Conservation (phyloP, 495 filamentous ascomycete species). For the Aspergillus bertholletiae region DNA sequence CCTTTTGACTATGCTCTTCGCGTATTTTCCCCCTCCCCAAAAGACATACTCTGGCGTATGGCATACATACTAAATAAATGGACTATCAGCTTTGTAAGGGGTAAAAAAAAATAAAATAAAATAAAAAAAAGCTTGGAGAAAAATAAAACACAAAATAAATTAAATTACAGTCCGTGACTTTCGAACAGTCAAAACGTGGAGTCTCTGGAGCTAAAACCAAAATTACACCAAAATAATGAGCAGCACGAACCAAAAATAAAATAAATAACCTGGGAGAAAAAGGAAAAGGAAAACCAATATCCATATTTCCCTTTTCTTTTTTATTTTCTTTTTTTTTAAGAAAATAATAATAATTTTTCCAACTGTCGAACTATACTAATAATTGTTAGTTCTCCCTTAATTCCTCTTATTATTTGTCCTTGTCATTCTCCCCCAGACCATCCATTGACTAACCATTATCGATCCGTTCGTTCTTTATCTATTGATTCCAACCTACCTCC, state of each 20-base stretch:
- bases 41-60: too few species aligned
- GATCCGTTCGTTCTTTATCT: constrained; percentile 8
- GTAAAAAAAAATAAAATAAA: too few species aligned
- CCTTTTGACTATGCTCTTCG: too few species aligned
- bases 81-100: too few species aligned
- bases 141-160: background rate
- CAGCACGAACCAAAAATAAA: background rate
- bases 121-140: too few species aligned
- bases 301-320: constrained; percentile 2
- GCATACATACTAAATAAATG: too few species aligned
- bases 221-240: background rate
- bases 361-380: background rate
- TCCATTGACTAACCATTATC: constrained; percentile 6
- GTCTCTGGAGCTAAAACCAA: background rate
- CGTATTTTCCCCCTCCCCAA: too few species aligned
- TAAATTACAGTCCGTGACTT: background rate
- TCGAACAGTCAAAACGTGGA: background rate
- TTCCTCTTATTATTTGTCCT: background rate
- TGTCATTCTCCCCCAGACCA: constrained; percentile 6
- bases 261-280: background rate
- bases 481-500: background rate
- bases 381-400: constrained; percentile 2
- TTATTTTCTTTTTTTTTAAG: background rate
- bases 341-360: too few species aligned
- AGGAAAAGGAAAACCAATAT: background rate